phyloP scores from a whole-genome alignment of 2,329 filamentous ascomycete genomes.

The Zymoseptoria crescenta region DNA sequence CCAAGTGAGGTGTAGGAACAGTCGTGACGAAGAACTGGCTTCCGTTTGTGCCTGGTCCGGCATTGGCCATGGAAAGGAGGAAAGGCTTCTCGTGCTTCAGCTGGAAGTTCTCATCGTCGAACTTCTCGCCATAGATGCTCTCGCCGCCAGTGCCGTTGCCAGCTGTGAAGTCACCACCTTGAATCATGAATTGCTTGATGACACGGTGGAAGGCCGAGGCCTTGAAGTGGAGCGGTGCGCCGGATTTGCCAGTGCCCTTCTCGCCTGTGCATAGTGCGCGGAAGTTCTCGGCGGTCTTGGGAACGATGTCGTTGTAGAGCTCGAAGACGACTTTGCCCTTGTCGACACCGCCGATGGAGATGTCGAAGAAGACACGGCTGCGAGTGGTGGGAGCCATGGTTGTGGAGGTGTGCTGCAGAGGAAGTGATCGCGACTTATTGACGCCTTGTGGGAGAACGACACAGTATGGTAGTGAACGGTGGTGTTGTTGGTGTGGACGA shows the following conservation, averaged over 20 bases:
- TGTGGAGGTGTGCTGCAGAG: neutral
- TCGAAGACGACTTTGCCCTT: constrained; percentile 80
- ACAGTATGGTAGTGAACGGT: neutral
- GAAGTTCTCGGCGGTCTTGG: constrained; percentile 96
- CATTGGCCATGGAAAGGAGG: constrained; percentile 95
- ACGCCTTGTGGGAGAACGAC: neutral
- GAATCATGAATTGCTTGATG: constrained; percentile 98
- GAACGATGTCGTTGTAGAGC: constrained; percentile 63
- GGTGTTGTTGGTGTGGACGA: no score
- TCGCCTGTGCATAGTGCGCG: constrained; percentile 89
- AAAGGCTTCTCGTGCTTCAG: constrained; percentile 89
- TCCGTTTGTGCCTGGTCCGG: constrained; percentile 88
- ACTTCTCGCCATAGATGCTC: constrained; percentile 95
- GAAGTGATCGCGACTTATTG: neutral
- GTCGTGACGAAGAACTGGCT: constrained; percentile 98
- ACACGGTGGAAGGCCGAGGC: constrained; percentile 87
- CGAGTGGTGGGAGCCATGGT: constrained; percentile 39
- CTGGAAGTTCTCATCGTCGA: constrained; percentile 92
- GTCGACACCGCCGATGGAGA: constrained; percentile 66
- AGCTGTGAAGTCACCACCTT: constrained; percentile 92
- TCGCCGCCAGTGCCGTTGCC: constrained; percentile 94
- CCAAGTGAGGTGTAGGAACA: constrained; percentile 85
- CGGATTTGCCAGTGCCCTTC: constrained; percentile 73
- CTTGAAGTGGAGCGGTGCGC: constrained; percentile 88
- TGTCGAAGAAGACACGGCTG: constrained; percentile 86